Base-by-base conservation (phyloP, 2,329 filamentous ascomycete genomes). In the Blastomyces emzantsi region DNA sequence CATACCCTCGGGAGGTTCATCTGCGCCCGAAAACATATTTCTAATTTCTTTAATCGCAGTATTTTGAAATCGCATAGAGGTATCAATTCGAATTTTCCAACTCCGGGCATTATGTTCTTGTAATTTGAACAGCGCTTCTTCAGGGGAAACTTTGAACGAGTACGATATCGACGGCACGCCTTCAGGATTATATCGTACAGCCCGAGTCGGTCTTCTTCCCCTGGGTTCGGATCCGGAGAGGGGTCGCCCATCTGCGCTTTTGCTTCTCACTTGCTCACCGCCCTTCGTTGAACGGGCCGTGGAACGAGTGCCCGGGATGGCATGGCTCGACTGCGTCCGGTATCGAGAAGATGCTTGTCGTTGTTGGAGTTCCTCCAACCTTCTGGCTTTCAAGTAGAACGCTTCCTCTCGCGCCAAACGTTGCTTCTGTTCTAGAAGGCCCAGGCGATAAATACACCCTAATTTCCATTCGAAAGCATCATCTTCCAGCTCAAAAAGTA, bases 391-490 rank as follows among this genome's bases (percentile, higher is more conserved):
- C 64, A 96, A 80, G 17, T 86, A 81, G 75, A 95, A 97, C 0
- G 93, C 93, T 67, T 96, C 91, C 73, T 96, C 91, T 54, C 94
- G 86, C 4, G 93, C 92, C 62, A 96, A 79, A 25, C 94, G 85
- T 74, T 97, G 94, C 73, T 88, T 87, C 75, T 97, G 93, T 74
- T 99, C 94, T 63, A 92, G 80, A 25, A 93, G 82, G 0, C 95
- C 94, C 56, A 90, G 86, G 41, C 93, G 87, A 74, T 97, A 99
- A 61, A 99, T 99, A 72, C 92, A 87, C 19, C 92, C 91, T 11
- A 99, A 80, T 73, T 97, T 97, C 90, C 92, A 99, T 74, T 99
- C 94, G 71, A 99, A 99, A 0, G 90, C 88, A 60, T 94, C 93
- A 73, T 99, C 94, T 76, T 99, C 94, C 45, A 99, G 81, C 72